Percentiles rank a stretch among this genome's conserved stretches.
phyloP scores from a whole-genome alignment of 2,329 filamentous ascomycete genomes.

The Hortaea sp. region DNA sequence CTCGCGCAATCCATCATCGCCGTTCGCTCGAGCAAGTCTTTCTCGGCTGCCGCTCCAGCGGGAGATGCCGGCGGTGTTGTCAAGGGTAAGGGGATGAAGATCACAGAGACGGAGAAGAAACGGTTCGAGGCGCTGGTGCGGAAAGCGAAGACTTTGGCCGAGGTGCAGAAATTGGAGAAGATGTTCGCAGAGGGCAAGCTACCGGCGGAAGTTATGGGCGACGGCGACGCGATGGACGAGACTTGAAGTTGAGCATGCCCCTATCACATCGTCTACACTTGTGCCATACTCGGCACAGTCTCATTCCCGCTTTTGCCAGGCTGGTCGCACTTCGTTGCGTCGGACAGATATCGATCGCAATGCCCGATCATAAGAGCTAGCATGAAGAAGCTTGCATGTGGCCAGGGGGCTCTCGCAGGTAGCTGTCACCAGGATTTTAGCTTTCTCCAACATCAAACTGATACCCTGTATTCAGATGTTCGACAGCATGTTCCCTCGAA shows the following conservation, averaged over 20 bases:
- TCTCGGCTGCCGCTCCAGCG: slow-evolving; percentile 28
- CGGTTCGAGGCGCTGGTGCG: slow-evolving; percentile 77
- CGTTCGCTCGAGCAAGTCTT: slow-evolving; percentile 55
- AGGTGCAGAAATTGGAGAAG: slow-evolving; percentile 85
- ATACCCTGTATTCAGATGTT: too few relatives aligned
- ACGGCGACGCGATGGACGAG: slow-evolving; percentile 24
- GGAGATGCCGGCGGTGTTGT: slow-evolving; percentile 31
- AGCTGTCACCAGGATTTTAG: too few relatives aligned
- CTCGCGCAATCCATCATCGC: slow-evolving; percentile 78
- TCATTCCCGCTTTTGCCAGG: too few relatives aligned
- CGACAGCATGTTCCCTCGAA: too few relatives aligned
- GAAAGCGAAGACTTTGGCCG: slow-evolving; percentile 78
- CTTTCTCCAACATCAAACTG: too few relatives aligned
- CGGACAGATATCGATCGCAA: too few relatives aligned
- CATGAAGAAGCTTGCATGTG: too few relatives aligned
- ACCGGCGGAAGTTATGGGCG: slow-evolving; percentile 37
- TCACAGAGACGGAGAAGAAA: slow-evolving; percentile 82
- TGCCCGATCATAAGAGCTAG: too few relatives aligned
- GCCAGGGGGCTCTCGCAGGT: too few relatives aligned
- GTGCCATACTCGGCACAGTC: too few relatives aligned
- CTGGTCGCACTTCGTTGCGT: too few relatives aligned
- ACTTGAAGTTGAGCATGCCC: slow-evolving; percentile 14
- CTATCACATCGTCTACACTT: too few relatives aligned
- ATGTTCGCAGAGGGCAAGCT: slow-evolving; percentile 81
- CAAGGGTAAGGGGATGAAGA: slow-evolving; percentile 31